phyloP scores from a whole-genome alignment of 768 basidiomycete species.

The Filobasidium wieringae region DNA sequence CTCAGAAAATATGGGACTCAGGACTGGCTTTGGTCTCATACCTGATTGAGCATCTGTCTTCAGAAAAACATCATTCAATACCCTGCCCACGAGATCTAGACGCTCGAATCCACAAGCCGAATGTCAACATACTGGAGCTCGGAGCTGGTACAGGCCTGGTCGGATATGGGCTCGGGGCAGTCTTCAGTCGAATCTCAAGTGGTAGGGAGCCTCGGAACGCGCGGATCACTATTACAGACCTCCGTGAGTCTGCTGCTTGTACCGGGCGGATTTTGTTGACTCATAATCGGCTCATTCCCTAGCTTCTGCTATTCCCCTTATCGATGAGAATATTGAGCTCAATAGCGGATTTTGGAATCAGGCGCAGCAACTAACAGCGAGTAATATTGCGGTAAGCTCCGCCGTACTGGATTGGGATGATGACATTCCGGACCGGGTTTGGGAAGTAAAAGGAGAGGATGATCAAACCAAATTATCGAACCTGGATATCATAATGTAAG shows the following conservation, averaged over 20 bases:
- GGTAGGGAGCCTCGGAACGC: not conserved
- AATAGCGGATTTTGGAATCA: constrained; percentile 36
- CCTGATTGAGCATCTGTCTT: constrained; percentile 43
- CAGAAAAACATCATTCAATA: not conserved
- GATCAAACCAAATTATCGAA: not conserved
- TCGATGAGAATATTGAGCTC: constrained; percentile 55
- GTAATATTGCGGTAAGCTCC: constrained; percentile 30
- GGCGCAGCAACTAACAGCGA: not conserved
- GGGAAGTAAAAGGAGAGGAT: not conserved
- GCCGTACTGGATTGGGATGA: constrained; percentile 66
- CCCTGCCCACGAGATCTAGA: not conserved
- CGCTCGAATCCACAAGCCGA: not conserved
- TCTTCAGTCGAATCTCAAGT: constrained; percentile 10
- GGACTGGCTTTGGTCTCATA: constrained; percentile 75
- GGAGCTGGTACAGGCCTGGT: constrained; percentile 79
- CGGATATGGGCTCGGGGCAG: constrained; percentile 52
- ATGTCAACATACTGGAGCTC: constrained; percentile 50
- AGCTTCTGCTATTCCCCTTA: constrained; percentile 72
- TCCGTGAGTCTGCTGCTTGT: constrained; percentile 47
- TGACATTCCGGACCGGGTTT: constrained; percentile 44
- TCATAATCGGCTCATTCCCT: not conserved
- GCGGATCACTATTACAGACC: constrained; percentile 52
- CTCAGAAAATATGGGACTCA: constrained; percentile 92
- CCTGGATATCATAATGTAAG: constrained; percentile 58
- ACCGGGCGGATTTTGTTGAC: not conserved